Evolutionary conservation across 345 rosid genomes (phyloP), one percentile per base, ranked within the genome.

Genomic region (Lumnitzera racemosa): DNA sequence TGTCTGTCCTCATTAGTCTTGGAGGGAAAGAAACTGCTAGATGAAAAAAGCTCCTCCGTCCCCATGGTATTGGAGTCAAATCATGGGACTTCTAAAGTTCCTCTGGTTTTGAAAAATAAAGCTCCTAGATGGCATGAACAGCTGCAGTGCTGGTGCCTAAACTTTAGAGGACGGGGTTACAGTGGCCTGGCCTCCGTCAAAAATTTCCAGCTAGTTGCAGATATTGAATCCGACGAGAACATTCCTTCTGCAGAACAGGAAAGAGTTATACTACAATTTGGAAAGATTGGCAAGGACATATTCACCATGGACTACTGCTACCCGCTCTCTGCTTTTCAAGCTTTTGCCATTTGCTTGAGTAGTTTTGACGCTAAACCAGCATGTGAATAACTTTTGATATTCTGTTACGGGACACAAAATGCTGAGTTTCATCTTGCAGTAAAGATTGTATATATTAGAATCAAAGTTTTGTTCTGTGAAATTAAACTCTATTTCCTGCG

Each of bases 101-200:
- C 92, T 2, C 50, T 91, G 71, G 67, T 87, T 20, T 61, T 91
- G 73, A 91, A 82, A 73, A 91, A 91, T 71, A 91, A 91, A 72
- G 81, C 89, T 3, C 98, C 98, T 52, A 85, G 98, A 70, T 91
- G 98, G 98, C 98, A 91, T 56, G 98, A 89, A 58, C 98, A 89
- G 70, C 75, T 88, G 49, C 98, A 89, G 56, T 91, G 96, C 67
- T 87, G 98, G 98, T 91, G 98, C 76, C 70, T 91, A 0, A 91
- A 89, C 70, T 89, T 89, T 61, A 91, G 78, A 76, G 98, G 96
- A 8, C 87, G 98, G 20, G 20, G 87, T 5, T 84, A 96, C 0
- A 92, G 20, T 1, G 20, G 20, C 20, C 20, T 91, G 27, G 98
- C 98, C 23, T 91, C 98, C 1, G 96, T 91, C 36, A 91, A 91